Evolutionary conservation across 371 early-diverging fungal genomes (phyloP).

Genomic region (Mucor mucedo): DNA sequence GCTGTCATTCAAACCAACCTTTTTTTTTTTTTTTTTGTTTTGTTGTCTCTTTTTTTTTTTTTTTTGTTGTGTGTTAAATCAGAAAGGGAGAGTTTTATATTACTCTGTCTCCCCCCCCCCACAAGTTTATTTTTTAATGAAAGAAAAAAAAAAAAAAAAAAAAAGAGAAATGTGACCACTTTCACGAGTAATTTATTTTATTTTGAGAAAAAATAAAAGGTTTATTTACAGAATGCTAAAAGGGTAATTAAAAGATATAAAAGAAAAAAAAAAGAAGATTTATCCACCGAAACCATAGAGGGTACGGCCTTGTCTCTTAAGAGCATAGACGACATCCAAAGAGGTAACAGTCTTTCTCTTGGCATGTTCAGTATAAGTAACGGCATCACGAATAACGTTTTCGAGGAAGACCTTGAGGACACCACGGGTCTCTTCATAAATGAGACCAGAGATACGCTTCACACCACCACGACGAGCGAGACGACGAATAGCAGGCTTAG

Average conservation of each 20-base stretch:
- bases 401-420: conserved; percentile 98
- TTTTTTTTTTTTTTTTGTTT: conserved; percentile 2
- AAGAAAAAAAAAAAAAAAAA: background rate
- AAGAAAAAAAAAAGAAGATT: conserved; percentile 1
- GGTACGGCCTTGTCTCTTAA: conserved; percentile 98
- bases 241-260: conserved; percentile 7
- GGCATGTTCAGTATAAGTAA: conserved; percentile 99
- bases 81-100: background rate
- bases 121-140: no score
- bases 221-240: conserved; percentile 21
- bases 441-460: conserved; percentile 99
- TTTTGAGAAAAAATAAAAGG: background rate
- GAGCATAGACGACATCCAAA: conserved; percentile 91
- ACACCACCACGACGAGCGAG: conserved; percentile 99
- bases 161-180: background rate
- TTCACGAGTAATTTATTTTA: background rate
- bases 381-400: conserved; percentile 97
- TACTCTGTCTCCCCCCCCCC: no score
- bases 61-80: background rate
- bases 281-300: conserved; percentile 66
- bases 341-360: conserved; percentile 99
- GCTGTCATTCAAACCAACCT: conserved; percentile 1
- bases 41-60: background rate
- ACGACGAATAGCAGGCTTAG: conserved; percentile 99
- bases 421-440: conserved; percentile 98